Percentiles rank a stretch among this genome's conserved stretches.
Conservation (phyloP, 2,329 filamentous ascomycete species). For the Rasamsonia emersonii region DNA sequence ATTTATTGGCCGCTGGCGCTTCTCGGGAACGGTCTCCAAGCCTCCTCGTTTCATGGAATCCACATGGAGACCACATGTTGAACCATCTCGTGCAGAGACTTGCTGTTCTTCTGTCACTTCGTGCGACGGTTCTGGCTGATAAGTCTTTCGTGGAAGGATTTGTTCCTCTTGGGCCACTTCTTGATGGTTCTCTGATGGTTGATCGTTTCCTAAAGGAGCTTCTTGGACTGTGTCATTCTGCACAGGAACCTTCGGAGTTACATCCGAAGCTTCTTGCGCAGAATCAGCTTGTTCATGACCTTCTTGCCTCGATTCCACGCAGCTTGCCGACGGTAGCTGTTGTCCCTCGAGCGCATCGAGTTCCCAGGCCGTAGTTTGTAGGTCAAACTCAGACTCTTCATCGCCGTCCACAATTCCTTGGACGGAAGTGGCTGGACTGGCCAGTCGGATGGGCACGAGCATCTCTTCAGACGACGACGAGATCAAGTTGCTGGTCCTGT, state of each 20-base stretch:
- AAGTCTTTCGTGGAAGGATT: too few species aligned
- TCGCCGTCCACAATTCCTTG: slow-evolving; percentile 18
- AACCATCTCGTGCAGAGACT: too few species aligned
- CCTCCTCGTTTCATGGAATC: slow-evolving; percentile 1
- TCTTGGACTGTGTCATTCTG: too few species aligned
- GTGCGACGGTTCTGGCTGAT: too few species aligned
- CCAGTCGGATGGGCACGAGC: slow-evolving; percentile 15
- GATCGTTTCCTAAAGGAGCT: too few species aligned
- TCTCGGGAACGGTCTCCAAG: neutral
- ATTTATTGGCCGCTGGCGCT: slow-evolving; percentile 5
- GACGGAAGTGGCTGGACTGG: slow-evolving; percentile 15
- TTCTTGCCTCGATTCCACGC: neutral
- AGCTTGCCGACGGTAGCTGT: neutral
- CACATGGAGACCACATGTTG: too few species aligned
- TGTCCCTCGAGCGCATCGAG: neutral
- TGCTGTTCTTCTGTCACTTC: neutral
- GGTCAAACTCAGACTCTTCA: slow-evolving; percentile 1
- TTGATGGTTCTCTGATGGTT: too few species aligned
- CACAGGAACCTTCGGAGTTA: too few species aligned
- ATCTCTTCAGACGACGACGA: slow-evolving; percentile 29
- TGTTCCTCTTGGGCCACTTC: too few species aligned
- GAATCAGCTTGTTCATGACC: too few species aligned
- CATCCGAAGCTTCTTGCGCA: too few species aligned
- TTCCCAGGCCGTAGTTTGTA: neutral
- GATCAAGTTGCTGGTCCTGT: slow-evolving; percentile 10